Conservation (phyloP, 2,329 filamentous ascomycete species). For the Phialophora chinensis region DNA sequence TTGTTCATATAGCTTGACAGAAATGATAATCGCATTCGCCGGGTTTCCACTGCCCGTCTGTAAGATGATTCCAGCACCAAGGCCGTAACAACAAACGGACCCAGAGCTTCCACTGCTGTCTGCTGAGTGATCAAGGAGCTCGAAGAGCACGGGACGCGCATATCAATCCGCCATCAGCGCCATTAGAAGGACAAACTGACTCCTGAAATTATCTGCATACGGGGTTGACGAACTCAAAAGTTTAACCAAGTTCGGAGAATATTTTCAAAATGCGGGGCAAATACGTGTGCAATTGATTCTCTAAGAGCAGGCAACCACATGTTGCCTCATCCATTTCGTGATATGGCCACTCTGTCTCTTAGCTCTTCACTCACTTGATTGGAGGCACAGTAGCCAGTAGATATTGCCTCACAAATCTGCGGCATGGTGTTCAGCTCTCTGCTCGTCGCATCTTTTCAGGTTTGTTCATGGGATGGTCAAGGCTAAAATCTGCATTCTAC, state of each 20-base stretch:
- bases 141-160: no score
- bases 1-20: neutral
- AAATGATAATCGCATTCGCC: neutral
- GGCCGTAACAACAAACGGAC: neutral
- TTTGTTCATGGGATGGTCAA: conserved; percentile 8
- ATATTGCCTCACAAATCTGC: conserved; percentile 2
- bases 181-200: no score
- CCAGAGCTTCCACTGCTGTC: neutral
- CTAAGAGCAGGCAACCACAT: conserved; percentile 29
- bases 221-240: no score
- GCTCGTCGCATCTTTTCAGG: conserved; percentile 15
- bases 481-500: neutral
- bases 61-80: neutral
- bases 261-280: conserved; percentile 5
- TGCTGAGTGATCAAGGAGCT: no score
- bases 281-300: neutral
- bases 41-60: neutral
- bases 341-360: conserved; percentile 33
- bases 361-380: neutral
- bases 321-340: conserved; percentile 3
- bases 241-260: neutral
- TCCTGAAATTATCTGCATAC: no score
- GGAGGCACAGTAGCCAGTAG: neutral
- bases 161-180: no score
- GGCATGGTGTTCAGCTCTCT: neutral